phyloP scores from a whole-genome alignment of 768 basidiomycete species.

The Tulasnella sp. region DNA sequence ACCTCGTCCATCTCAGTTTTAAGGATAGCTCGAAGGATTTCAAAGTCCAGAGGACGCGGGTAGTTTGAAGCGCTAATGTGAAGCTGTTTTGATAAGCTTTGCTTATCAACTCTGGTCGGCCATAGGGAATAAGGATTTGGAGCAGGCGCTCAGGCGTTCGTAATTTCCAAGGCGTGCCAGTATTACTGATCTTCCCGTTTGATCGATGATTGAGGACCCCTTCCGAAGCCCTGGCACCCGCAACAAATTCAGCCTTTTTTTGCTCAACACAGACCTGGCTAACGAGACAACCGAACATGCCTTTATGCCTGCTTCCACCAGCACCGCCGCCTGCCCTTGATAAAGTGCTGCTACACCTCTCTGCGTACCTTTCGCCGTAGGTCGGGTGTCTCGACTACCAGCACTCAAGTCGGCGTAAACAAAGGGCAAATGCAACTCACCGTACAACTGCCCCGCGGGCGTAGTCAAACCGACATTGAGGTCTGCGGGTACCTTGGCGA shows the following conservation, averaged over 20 bases:
- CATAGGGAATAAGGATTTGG: too few species aligned
- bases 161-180: too few species aligned
- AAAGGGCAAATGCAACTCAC: neutral
- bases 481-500: neutral
- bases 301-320: neutral
- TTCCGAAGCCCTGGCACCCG: too few species aligned
- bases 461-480: neutral
- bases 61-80: too few species aligned
- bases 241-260: too few species aligned
- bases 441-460: neutral
- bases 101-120: too few species aligned
- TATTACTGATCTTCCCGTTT: too few species aligned
- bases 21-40: too few species aligned
- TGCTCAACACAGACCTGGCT: neutral
- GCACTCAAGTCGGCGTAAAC: neutral
- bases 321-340: neutral
- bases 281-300: neutral
- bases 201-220: neutral
- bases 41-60: too few species aligned
- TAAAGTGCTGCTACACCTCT: neutral
- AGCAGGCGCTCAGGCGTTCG: too few species aligned
- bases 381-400: neutral
- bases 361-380: neutral
- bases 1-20: too few species aligned
- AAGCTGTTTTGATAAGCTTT: too few species aligned